Evolutionary conservation across 202 grass and related monocot genomes (phyloP).

Genomic region (Cymbopogon flexuosus): DNA sequence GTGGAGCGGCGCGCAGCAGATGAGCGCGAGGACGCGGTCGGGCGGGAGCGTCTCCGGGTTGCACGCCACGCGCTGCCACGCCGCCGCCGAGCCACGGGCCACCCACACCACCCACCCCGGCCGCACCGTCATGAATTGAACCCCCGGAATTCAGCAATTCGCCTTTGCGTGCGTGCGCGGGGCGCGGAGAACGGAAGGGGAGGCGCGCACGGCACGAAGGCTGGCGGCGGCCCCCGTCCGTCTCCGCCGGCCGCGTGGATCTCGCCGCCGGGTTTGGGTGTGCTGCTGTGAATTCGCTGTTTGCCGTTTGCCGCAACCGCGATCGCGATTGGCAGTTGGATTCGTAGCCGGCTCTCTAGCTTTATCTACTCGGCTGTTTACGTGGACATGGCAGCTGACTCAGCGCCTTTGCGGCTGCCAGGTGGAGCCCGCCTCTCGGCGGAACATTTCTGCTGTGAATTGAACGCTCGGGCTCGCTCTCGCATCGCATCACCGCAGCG

Average conservation of each 20-base stretch:
- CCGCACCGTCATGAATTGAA: conserved; percentile 53
- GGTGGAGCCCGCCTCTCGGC: background rate
- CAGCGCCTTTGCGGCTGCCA: background rate
- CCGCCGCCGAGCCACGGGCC: conserved; percentile 63
- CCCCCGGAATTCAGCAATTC: background rate
- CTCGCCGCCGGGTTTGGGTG: conserved; percentile 4
- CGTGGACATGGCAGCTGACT: background rate
- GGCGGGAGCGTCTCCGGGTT: conserved; percentile 70
- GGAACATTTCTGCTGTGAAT: background rate
- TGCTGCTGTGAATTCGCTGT: background rate
- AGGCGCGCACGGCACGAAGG: conserved; percentile 18
- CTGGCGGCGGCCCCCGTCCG: background rate
- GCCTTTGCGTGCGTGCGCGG: background rate
- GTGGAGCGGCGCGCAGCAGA: conserved; percentile 76
- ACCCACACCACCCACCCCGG: conserved; percentile 61
- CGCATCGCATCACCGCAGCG: background rate
- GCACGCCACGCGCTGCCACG: conserved; percentile 70
- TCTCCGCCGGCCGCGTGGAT: background rate
- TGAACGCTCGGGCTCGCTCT: background rate
- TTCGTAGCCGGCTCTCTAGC: background rate
- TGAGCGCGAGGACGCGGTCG: conserved; percentile 59
- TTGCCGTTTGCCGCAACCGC: background rate
- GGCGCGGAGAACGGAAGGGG: background rate
- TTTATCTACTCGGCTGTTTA: conserved; percentile 9
- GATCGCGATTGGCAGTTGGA: background rate